Conservation (phyloP, 345 rosid genomes). For the Dipteronia dyeriana region DNA sequence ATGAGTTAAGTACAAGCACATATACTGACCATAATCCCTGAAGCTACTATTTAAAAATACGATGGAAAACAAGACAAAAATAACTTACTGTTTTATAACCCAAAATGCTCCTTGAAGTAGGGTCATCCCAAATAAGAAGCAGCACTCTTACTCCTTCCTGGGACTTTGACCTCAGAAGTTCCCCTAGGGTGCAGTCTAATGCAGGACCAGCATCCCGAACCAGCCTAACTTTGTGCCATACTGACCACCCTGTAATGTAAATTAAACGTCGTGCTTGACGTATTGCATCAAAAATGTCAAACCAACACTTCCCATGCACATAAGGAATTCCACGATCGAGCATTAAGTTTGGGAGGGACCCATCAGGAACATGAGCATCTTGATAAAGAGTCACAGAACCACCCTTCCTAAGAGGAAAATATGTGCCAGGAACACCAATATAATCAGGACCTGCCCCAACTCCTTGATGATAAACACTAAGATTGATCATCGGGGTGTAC, state of each 20-base stretch:
- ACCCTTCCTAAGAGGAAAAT: slow-evolving; percentile 89
- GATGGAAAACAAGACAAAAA: background rate
- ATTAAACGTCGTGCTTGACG: slow-evolving; percentile 75
- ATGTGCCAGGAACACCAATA: slow-evolving; percentile 88
- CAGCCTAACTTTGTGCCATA: slow-evolving; percentile 84
- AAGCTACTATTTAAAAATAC: slow-evolving; percentile 7
- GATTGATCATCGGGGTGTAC: slow-evolving; percentile 64
- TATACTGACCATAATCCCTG: background rate
- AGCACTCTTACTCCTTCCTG: slow-evolving; percentile 95
- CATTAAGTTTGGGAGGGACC: slow-evolving; percentile 59
- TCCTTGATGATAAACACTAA: slow-evolving; percentile 69
- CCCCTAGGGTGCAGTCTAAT: slow-evolving; percentile 62
- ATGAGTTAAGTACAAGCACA: background rate
- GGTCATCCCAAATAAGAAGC: slow-evolving; percentile 97
- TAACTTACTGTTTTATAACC: slow-evolving; percentile 79
- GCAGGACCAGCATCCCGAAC: slow-evolving; percentile 58
- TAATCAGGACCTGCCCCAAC: slow-evolving; percentile 88
- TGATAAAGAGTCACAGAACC: slow-evolving; percentile 86
- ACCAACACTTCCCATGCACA: slow-evolving; percentile 90
- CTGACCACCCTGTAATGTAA: slow-evolving; percentile 96
- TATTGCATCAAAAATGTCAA: slow-evolving; percentile 81
- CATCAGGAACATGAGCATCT: slow-evolving; percentile 94
- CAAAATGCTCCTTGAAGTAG: slow-evolving; percentile 87
- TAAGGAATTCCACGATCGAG: slow-evolving; percentile 69
- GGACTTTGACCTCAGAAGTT: slow-evolving; percentile 80